Base-by-base conservation (phyloP, 768 basidiomycete genomes). In the Tephrocybe rancida region DNA sequence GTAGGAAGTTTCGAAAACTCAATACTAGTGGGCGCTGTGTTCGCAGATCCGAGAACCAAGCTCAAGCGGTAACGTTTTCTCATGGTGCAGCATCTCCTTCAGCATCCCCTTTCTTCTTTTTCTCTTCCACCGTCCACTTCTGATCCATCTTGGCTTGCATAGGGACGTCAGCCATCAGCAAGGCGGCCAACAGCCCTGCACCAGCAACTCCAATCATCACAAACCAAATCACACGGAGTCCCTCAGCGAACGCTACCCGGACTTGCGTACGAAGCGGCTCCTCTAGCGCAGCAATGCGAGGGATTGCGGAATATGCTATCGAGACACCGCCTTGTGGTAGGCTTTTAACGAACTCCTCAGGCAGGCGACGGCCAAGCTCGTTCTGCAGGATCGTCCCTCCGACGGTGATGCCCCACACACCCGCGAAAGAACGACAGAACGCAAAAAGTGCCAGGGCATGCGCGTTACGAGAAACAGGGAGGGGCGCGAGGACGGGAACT, bases 311-410 rank as follows among this genome's bases (percentile, higher is more conserved):
- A 56, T 77, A 83, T 7, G 75, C 67, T 46, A 83, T 65, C 29
- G 77, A 70, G n/a, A 68, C 66, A 8, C 73, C 75, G 3, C 27
- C 16, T n/a, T 64, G 52, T 0, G 73, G 68, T 55, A 78, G 64
- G 29, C 66, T 58, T 0, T 58, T 48, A 16, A 67, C 26, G 41
- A 81, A 77, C 3, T 61, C 67, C 1, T 50, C 30, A 0, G 84
- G 80, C 0, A 86, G 73, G 0, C 54, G 60, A 29, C 62, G 69
- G 7, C 61, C 59, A 11, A 86, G 73, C 46, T 75, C 55, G 64
- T 83, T 86, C 57, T 82, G 78, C 5, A 86, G 69, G 39, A 85
- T 71, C 0, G 77, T 73, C 13, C 70, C 71, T 1, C 78, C 77
- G 50, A 86, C 73, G 0, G 77, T 72, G 54, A 84, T 66, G 0